Percentiles rank a stretch among this genome's conserved stretches.
Conservation (phyloP, 768 basidiomycete species). For the Boletus coccyginus region DNA sequence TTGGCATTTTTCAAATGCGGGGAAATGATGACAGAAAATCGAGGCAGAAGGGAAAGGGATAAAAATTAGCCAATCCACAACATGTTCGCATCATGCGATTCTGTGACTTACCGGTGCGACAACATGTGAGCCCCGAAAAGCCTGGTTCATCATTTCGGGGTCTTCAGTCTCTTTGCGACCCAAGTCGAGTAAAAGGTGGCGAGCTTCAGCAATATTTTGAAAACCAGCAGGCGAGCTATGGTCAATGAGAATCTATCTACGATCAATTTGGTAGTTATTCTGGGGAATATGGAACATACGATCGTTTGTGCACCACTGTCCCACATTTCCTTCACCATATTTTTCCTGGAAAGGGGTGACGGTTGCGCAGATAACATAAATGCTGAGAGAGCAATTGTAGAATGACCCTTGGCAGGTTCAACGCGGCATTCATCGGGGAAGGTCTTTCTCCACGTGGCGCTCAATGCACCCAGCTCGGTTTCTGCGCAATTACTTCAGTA, state of each 20-base stretch:
- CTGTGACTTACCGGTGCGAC: slow-evolving; percentile 73
- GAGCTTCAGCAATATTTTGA: slow-evolving; percentile 70
- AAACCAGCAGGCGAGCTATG: slow-evolving; percentile 77
- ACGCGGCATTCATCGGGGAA: slow-evolving; percentile 49
- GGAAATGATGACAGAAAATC: slow-evolving; percentile 4
- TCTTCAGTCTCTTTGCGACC: slow-evolving; percentile 60
- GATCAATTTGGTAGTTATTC: slow-evolving; percentile 10
- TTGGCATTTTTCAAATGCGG: slow-evolving; percentile 17
- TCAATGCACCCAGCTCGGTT: slow-evolving; percentile 44
- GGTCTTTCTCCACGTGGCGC: slow-evolving; percentile 53
- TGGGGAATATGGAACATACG: slow-evolving; percentile 35
- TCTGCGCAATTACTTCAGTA: slow-evolving; percentile 36
- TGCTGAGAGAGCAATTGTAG: slow-evolving; percentile 74
- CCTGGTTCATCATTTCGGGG: slow-evolving; percentile 34
- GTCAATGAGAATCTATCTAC: slow-evolving; percentile 76
- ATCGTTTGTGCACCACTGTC: slow-evolving; percentile 84
- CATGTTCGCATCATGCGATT: background rate
- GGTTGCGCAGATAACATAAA: slow-evolving; percentile 80
- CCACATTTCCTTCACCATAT: slow-evolving; percentile 84
- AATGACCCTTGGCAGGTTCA: slow-evolving; percentile 40
- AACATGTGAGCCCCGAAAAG: slow-evolving; percentile 68
- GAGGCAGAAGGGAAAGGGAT: background rate
- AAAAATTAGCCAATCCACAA: background rate
- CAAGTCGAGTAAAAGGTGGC: slow-evolving; percentile 65
- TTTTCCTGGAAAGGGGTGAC: slow-evolving; percentile 56